Evolutionary conservation across 2,329 filamentous ascomycete species (phyloP), one percentile per base, ranked within the genome.

Genomic region (Fusarium veterinarium): DNA sequence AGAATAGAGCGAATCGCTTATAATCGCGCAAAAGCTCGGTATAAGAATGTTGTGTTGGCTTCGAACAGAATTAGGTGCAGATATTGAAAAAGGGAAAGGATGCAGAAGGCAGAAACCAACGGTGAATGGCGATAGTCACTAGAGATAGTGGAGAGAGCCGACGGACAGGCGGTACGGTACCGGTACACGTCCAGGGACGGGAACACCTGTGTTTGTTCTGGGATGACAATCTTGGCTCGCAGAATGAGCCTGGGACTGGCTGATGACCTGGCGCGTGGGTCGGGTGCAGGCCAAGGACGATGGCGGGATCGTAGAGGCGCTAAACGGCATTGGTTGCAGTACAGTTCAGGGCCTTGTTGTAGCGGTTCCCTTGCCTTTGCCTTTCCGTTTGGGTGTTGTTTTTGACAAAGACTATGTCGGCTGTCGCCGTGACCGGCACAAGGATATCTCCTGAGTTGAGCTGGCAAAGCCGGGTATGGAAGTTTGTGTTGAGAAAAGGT

Each of bases 291-390:
- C 65, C 67, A 75, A 74, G 63, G 66, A 73, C 74, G 71, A 77
- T 76, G 71, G 76, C 69, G 76, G 74, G 73, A 77, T 74, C 56
- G 67, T 74, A 71, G 74, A 53, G 72, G 76, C 76, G 76, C 76
- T 77, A 76, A 77, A 72, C 76, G 71, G 66, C 66, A 77, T 77
- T 71, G 66, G 74, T 77, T 77, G 67, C 70, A 67, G 64, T 75
- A 73, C 61, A 58, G 64, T 64, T 68, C 67, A 71, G 67, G 67
- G 57, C 61, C 57, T 56, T 59, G 42, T 56, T 46, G 55, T 71
- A 71, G 62, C 56, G 28, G 42, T 52, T 69, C 53, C 60, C 65
- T 56, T 56, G 31, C 25, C 46, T 33, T 35, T 49, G 28, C 28
- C 45, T 23, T 67, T 71, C 37, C 53, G 67, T 60, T 63, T 46